phyloP scores from a whole-genome alignment of 1,284 basidiomycete species.

The Mycena sp. region DNA sequence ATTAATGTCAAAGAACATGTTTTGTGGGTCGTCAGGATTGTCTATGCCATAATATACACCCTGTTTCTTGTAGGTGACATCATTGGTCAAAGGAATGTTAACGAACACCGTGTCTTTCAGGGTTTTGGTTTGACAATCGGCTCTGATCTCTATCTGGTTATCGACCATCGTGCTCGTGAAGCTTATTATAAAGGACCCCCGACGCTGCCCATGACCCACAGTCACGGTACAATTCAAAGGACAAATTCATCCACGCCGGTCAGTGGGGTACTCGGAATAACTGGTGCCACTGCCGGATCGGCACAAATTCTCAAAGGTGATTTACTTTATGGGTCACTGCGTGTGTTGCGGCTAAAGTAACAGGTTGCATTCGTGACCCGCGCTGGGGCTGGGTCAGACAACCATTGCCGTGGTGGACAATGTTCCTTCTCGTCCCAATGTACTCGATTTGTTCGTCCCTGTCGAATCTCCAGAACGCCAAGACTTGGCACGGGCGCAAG shows the following conservation, averaged over 20 bases:
- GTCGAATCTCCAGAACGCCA: constrained; percentile 77
- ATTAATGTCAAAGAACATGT: constrained; percentile 83
- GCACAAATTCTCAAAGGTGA: constrained; percentile 62
- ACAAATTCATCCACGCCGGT: constrained; percentile 55
- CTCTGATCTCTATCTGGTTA: constrained; percentile 83
- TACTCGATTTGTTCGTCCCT: constrained; percentile 85
- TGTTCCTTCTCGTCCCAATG: constrained; percentile 81
- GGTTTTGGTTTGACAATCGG: constrained; percentile 89
- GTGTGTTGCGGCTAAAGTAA: neutral
- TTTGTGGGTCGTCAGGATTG: constrained; percentile 88
- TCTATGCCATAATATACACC: constrained; percentile 90
- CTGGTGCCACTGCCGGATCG: constrained; percentile 52
- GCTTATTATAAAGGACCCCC: constrained; percentile 51
- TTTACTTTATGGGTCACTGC: no score
- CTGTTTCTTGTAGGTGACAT: constrained; percentile 71
- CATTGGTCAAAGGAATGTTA: constrained; percentile 4
- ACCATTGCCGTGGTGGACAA: constrained; percentile 79
- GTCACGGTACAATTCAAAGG: constrained; percentile 73
- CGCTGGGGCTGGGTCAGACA: constrained; percentile 82
- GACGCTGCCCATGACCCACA: constrained; percentile 53
- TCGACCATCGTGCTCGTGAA: constrained; percentile 73
- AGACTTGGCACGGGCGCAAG: constrained; percentile 24
- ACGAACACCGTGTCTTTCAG: constrained; percentile 44
- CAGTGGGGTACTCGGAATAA: constrained; percentile 67
- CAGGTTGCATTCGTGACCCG: constrained; percentile 79